Evolutionary conservation across 768 basidiomycete species (phyloP).

Genomic region (Rhizopogon vulgaris): DNA sequence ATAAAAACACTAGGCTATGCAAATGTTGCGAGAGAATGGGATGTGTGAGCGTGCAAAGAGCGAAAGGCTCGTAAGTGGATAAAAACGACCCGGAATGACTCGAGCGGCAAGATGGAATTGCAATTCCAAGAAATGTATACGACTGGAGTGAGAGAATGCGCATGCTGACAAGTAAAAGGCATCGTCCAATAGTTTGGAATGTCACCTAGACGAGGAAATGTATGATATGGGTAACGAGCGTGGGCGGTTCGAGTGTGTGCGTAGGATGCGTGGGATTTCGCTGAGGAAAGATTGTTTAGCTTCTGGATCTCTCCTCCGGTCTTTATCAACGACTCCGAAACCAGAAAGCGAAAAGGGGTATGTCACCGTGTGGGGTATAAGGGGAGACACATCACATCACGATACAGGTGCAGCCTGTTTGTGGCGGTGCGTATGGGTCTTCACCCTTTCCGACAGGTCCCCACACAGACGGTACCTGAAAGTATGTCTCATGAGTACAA

Average conservation of each 20-base stretch:
- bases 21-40: background rate
- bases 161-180: slow-evolving; percentile 14
- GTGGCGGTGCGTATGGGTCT: slow-evolving; percentile 88
- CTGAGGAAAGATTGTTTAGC: background rate
- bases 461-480: slow-evolving; percentile 90
- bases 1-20: slow-evolving; percentile 24
- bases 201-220: slow-evolving; percentile 11
- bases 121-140: slow-evolving; percentile 15
- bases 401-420: slow-evolving; percentile 63
- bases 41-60: slow-evolving; percentile 3
- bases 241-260: slow-evolving; percentile 15
- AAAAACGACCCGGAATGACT: background rate
- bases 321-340: background rate
- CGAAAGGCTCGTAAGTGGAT: background rate
- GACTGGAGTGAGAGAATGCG: slow-evolving; percentile 1
- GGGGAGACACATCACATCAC: slow-evolving; percentile 50
- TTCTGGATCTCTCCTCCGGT: background rate
- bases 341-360: slow-evolving; percentile 18
- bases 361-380: slow-evolving; percentile 28
- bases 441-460: slow-evolving; percentile 84
- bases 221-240: slow-evolving; percentile 26
- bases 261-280: slow-evolving; percentile 9
- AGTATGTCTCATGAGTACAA: background rate
- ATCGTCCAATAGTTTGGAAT: slow-evolving; percentile 21
- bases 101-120: slow-evolving; percentile 1